Conservation (phyloP, 257 asterid species). For the Craterostigma plantagineum region DNA sequence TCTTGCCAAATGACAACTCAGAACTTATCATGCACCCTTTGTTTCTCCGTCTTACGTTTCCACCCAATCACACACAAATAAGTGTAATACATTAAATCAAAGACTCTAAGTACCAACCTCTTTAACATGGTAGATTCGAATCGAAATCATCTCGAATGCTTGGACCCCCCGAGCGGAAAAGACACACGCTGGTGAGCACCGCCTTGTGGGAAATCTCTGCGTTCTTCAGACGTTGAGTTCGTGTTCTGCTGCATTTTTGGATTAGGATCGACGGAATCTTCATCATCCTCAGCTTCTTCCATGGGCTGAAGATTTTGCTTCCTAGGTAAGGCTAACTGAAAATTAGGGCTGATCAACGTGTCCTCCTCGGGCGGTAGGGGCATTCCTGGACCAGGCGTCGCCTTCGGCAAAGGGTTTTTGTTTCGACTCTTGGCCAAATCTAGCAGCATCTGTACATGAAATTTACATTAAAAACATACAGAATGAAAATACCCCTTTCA, state of each 20-base stretch:
- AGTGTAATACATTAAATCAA: too few relatives aligned
- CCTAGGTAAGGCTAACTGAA: conserved; percentile 58
- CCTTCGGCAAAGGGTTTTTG: conserved; percentile 60
- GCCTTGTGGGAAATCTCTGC: conserved; percentile 35
- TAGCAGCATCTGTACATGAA: conserved; percentile 34
- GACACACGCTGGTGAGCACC: conserved; percentile 40
- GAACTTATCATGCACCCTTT: too few relatives aligned
- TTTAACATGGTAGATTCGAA: too few relatives aligned
- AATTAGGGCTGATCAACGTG: conserved; percentile 70
- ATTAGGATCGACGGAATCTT: conserved; percentile 25
- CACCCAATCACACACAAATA: too few relatives aligned
- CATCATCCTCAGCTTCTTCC: conserved; percentile 69
- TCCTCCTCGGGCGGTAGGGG: conserved; percentile 77
- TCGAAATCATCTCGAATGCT: conserved; percentile 29
- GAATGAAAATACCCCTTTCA: too few relatives aligned
- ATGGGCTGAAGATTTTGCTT: conserved; percentile 22
- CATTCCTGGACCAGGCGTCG: conserved; percentile 36
- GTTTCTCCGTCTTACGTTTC: too few relatives aligned
- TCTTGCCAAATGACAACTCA: too few relatives aligned
- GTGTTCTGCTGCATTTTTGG: conserved; percentile 20
- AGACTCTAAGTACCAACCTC: too few relatives aligned
- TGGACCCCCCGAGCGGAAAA: conserved; percentile 39
- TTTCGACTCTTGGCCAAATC: conserved; percentile 82
- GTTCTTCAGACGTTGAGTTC: conserved; percentile 23
- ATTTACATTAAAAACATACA: too few relatives aligned